Evolutionary conservation across 148 eudicot genomes (phyloP).

Genomic region (Polygonum aviculare): DNA sequence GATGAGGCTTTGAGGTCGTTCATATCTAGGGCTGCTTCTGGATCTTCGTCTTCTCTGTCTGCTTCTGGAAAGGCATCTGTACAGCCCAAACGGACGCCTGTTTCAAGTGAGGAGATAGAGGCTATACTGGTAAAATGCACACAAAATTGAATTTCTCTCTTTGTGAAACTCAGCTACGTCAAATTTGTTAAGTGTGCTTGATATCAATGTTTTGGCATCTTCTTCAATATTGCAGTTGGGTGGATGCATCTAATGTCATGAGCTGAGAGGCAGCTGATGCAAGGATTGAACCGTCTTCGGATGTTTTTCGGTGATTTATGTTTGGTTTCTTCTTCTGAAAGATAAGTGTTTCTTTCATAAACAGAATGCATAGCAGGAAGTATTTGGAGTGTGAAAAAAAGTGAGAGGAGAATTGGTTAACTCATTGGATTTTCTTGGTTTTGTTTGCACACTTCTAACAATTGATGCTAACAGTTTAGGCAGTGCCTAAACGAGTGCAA

Average conservation of each 20-base stretch:
- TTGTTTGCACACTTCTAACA: neutral
- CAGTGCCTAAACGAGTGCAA: neutral
- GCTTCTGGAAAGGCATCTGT: slow-evolving; percentile 75
- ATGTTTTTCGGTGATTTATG: neutral
- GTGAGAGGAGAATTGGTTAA: neutral
- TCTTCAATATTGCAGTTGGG: slow-evolving; percentile 55
- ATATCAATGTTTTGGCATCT: neutral
- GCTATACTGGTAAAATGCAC: slow-evolving; percentile 51
- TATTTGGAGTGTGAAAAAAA: neutral
- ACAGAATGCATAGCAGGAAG: neutral
- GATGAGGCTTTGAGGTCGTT: slow-evolving; percentile 34
- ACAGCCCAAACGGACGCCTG: slow-evolving; percentile 80
- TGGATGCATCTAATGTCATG: slow-evolving; percentile 49
- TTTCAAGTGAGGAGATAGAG: slow-evolving; percentile 82
- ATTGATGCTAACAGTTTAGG: neutral
- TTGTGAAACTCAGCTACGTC: slow-evolving; percentile 8
- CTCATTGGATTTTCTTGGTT: neutral
- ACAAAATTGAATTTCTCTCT: neutral
- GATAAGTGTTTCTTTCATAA: neutral
- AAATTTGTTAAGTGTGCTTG: neutral
- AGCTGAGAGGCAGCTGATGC: neutral
- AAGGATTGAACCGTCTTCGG: neutral
- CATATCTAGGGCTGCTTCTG: slow-evolving; percentile 35
- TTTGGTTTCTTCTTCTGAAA: neutral
- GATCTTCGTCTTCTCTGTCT: slow-evolving; percentile 30